phyloP scores from a whole-genome alignment of 345 rosid genomes.

The Litchi chinensis region DNA sequence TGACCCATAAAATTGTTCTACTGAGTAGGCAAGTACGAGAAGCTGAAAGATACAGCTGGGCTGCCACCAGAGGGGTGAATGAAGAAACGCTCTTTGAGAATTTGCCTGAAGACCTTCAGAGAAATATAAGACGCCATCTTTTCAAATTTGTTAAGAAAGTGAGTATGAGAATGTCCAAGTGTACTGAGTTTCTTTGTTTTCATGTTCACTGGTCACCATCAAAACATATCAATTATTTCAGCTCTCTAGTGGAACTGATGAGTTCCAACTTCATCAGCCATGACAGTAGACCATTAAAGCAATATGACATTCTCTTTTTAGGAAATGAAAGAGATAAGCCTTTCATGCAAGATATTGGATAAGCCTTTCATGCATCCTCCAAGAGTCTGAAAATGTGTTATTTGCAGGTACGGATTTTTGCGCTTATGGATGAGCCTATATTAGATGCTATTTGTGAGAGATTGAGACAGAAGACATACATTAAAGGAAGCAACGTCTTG shows the following conservation, averaged over 20 bases:
- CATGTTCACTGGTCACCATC: constrained; percentile 3
- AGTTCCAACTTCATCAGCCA: neutral
- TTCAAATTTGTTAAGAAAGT: constrained; percentile 80
- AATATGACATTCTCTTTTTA: neutral
- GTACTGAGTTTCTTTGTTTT: neutral
- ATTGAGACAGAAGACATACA: constrained; percentile 69
- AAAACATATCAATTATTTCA: constrained; percentile 1
- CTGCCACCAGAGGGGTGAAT: constrained; percentile 88
- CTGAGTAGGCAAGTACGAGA: constrained; percentile 65
- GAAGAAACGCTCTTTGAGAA: constrained; percentile 69
- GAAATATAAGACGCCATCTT: constrained; percentile 88
- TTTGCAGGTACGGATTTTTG: constrained; percentile 74
- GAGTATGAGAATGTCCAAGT: constrained; percentile 20
- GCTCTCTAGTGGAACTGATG: neutral
- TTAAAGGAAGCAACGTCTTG: constrained; percentile 60
- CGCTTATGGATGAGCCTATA: constrained; percentile 67
- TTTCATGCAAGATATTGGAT: neutral
- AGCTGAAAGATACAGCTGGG: constrained; percentile 88
- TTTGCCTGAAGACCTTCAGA: constrained; percentile 88
- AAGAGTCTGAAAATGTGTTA: neutral
- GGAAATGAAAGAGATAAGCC: neutral
- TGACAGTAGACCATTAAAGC: neutral
- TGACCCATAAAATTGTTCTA: constrained; percentile 20
- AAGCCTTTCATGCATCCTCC: neutral
- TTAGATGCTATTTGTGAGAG: constrained; percentile 77